These are phyloP conservation scores for Herpetomonas muscarum DNA, from an alignment of 208 protist genomes.

Conservation along the genomic window DNA sequence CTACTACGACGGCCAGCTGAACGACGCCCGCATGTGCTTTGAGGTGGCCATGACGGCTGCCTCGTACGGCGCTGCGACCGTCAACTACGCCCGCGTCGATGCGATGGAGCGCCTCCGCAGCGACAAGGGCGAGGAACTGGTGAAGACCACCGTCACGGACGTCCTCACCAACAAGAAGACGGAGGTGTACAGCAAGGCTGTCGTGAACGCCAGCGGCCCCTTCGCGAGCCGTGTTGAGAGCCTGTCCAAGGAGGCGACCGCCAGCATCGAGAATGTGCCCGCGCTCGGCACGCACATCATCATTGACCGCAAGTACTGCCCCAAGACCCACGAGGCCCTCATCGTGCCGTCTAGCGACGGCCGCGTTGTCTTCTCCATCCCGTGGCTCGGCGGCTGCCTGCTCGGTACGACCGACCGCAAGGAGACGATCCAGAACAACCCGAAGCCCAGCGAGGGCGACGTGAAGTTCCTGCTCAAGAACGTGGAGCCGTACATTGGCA, in stretches of 20 bases:
- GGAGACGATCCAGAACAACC: constrained; percentile 59
- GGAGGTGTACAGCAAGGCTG: constrained; percentile 74
- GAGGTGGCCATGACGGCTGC: constrained; percentile 91
- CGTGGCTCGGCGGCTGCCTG: constrained; percentile 91
- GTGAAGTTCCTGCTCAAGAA: constrained; percentile 87
- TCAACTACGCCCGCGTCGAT: constrained; percentile 90
- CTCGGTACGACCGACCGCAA: constrained; percentile 93
- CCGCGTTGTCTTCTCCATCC: constrained; percentile 91
- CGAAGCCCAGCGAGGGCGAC: constrained; percentile 53
- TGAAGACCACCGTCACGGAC: constrained; percentile 81
- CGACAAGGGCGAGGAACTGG: constrained; percentile 37
- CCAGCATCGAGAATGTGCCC: constrained; percentile 60
- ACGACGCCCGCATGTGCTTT: constrained; percentile 96
- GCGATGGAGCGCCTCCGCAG: constrained; percentile 50
- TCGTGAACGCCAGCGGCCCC: constrained; percentile 91
- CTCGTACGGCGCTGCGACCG: constrained; percentile 83
- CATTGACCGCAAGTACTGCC: constrained; percentile 78
- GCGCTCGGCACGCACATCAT: constrained; percentile 84
- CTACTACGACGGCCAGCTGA: constrained; percentile 96
- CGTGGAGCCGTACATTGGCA: constrained; percentile 51
- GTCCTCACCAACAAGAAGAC: constrained; percentile 56
- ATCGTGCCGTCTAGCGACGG: constrained; percentile 91
- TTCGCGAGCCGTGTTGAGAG: constrained; percentile 82
- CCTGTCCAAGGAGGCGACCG: constrained; percentile 48
- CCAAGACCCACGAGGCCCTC: constrained; percentile 66